These are phyloP conservation scores for Papiliotrema nemorosa DNA, from an alignment of 1,284 basidiomycete genomes.

Conservation along the genomic window DNA sequence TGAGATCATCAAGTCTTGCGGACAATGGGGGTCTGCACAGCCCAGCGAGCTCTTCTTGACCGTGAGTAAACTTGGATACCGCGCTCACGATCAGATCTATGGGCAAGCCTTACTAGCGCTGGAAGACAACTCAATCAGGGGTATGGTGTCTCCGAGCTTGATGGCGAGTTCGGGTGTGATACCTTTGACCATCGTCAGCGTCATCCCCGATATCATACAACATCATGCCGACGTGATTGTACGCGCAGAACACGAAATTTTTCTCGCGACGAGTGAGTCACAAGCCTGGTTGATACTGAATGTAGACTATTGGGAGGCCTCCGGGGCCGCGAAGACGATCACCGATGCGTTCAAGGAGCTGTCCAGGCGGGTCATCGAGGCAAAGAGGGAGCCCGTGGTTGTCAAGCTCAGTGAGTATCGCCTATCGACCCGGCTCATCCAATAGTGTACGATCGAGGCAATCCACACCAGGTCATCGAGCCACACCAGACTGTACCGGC, in stretches of 20 bases:
- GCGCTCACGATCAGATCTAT: conserved; percentile 19
- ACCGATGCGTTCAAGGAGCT: conserved; percentile 30
- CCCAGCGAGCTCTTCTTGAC: conserved; percentile 29
- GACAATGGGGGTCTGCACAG: conserved; percentile 20
- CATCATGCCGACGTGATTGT: conserved; percentile 34
- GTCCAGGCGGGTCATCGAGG: conserved; percentile 24
- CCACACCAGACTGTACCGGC: conserved; percentile 22
- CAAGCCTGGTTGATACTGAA: background rate
- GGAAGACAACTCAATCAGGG: conserved; percentile 24
- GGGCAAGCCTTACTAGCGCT: conserved; percentile 26
- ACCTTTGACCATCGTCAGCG: conserved; percentile 31
- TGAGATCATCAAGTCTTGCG: conserved; percentile 20
- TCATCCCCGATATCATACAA: conserved; percentile 35
- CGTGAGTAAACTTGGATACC: conserved; percentile 10
- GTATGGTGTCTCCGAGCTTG: conserved; percentile 28
- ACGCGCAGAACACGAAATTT: conserved; percentile 28
- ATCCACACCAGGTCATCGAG: conserved; percentile 23
- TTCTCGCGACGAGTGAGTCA: conserved; percentile 33
- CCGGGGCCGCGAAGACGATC: conserved; percentile 22
- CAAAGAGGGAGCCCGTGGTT: conserved; percentile 23
- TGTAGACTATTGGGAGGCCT: conserved; percentile 35
- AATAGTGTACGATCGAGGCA: conserved; percentile 32
- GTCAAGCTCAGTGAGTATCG: conserved; percentile 32
- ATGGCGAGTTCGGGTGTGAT: conserved; percentile 25
- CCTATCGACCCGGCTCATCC: background rate